phyloP scores from a whole-genome alignment of 2,329 filamentous ascomycete genomes.

The Penicillium digitatum region DNA sequence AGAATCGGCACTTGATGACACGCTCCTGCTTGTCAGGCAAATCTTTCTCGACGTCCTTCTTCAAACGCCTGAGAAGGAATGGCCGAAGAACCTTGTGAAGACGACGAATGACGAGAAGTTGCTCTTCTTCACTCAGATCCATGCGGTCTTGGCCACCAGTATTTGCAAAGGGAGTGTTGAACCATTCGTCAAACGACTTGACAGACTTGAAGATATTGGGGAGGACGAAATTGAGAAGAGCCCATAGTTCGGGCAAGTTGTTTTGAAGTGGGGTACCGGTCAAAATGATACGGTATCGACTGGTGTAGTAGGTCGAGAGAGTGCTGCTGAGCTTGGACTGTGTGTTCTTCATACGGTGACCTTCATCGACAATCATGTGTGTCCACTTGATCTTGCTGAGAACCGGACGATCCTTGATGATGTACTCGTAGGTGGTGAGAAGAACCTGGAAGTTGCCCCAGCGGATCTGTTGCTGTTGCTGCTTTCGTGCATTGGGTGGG shows the following conservation, averaged over 20 bases:
- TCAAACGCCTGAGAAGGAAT: conserved; percentile 95
- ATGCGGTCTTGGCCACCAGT: conserved; percentile 98
- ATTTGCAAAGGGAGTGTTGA: conserved; percentile 98
- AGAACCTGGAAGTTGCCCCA: conserved; percentile 94
- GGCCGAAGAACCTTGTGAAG: conserved; percentile 95
- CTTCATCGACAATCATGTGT: conserved; percentile 99
- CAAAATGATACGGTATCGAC: conserved; percentile 90
- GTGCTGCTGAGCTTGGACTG: conserved; percentile 94
- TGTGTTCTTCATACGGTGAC: conserved; percentile 98
- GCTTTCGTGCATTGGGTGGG: conserved; percentile 79
- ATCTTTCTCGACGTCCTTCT: conserved; percentile 99
- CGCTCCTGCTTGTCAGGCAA: conserved; percentile 98
- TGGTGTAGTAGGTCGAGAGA: conserved; percentile 90
- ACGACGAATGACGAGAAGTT: conserved; percentile 94
- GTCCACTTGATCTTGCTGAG: conserved; percentile 99
- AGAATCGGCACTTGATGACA: conserved; percentile 99
- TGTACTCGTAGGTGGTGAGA: conserved; percentile 97
- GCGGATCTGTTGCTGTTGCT: conserved; percentile 88
- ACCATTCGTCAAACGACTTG: conserved; percentile 99
- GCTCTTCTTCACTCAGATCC: conserved; percentile 99
- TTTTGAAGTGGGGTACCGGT: conserved; percentile 97
- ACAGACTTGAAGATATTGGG: conserved; percentile 99
- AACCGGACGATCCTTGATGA: conserved; percentile 96
- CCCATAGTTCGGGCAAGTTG: conserved; percentile 93
- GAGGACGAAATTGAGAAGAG: conserved; percentile 95